These are phyloP conservation scores for Penicillium verrucosum DNA, from an alignment of 2,329 filamentous ascomycete species.

Conservation along the genomic window DNA sequence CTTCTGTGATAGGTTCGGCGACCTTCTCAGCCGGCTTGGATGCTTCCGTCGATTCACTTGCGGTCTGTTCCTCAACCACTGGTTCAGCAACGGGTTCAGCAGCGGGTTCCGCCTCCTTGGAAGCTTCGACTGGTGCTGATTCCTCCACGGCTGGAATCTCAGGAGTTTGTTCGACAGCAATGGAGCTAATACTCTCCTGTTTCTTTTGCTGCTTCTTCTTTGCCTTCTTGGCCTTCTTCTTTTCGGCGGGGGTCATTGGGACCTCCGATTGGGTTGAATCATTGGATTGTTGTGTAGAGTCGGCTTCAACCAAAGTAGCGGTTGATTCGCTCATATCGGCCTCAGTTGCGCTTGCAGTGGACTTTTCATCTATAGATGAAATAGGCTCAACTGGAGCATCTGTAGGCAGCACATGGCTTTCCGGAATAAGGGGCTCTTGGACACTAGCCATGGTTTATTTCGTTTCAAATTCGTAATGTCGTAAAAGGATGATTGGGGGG, in stretches of 20 bases:
- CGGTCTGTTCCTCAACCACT: slow-evolving; percentile 7
- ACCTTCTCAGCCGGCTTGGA: slow-evolving; percentile 10
- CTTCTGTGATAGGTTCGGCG: slow-evolving; percentile 8
- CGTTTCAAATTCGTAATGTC: slow-evolving; percentile 21
- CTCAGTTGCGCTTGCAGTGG: neutral
- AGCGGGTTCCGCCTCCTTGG: slow-evolving; percentile 1
- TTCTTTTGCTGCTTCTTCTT: slow-evolving; percentile 25
- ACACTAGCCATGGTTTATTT: slow-evolving; percentile 21
- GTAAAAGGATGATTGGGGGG: slow-evolving; percentile 20
- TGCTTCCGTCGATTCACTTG: slow-evolving; percentile 14
- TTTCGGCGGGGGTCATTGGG: slow-evolving; percentile 18
- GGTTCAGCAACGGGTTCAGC: neutral
- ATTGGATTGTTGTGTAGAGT: neutral
- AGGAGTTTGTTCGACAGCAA: slow-evolving; percentile 5
- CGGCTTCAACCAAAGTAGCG: neutral
- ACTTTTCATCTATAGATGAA: slow-evolving; percentile 9
- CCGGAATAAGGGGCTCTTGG: neutral
- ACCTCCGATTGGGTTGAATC: slow-evolving; percentile 5
- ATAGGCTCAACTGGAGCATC: slow-evolving; percentile 17
- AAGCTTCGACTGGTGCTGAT: slow-evolving; percentile 4
- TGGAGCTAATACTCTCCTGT: slow-evolving; percentile 14
- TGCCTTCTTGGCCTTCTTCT: slow-evolving; percentile 21
- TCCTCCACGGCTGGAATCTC: slow-evolving; percentile 9
- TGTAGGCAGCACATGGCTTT: slow-evolving; percentile 20
- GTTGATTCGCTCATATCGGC: slow-evolving; percentile 1